Base-by-base conservation (phyloP, 2,329 filamentous ascomycete genomes). In the Colletotrichum acutatum region DNA sequence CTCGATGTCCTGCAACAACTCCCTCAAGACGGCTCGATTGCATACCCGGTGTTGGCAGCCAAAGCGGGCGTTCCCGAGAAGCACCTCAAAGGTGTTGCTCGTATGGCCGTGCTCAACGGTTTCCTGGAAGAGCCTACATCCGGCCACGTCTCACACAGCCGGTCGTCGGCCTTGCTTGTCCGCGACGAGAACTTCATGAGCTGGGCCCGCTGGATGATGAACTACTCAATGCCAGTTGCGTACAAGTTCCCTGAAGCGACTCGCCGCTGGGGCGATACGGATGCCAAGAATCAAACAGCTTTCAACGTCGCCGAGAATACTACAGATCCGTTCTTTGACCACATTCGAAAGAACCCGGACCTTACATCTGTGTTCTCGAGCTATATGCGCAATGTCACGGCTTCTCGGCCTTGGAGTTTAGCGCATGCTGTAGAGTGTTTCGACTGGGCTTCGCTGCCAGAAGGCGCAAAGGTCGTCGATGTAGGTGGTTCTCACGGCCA, bases 61-160 rank as follows among this genome's bases (percentile, higher is more conserved):
- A 22, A 66, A 8, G 75, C 76, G 3, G 71, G 71, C 4, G 66
- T 79, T 2, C 75, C 78, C 1, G 70, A 75, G 16, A 64, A 67
- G 16, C 75, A 75, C 19, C 74, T 79, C 19, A 76, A 77, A 42
- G 68, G 74, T 22, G 75, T 83, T 7, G 67, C 78, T 4, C 81
- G 84, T 2, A 83, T 84, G 78, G 82, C 82, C 1, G 84, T 85
- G 76, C 81, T 80, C 1, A 76, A 75, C 49, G 74, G 76, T 0
- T 67, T 86, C 5, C 78, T 86, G 26, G 56, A 66, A 19, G 83
- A 85, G 64, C 78, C 66, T n/a, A 6, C 68, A 8, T 71, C 79
- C 8, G 72, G 71, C 14, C n/a, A 67, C 4, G 63, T 85, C 1
- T 78, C 78, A 0, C 84, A 85, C 60, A 80, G 74, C 7, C 67